Base-by-base conservation (phyloP, 2,329 filamentous ascomycete genomes). In the Sphaerulina populicola region DNA sequence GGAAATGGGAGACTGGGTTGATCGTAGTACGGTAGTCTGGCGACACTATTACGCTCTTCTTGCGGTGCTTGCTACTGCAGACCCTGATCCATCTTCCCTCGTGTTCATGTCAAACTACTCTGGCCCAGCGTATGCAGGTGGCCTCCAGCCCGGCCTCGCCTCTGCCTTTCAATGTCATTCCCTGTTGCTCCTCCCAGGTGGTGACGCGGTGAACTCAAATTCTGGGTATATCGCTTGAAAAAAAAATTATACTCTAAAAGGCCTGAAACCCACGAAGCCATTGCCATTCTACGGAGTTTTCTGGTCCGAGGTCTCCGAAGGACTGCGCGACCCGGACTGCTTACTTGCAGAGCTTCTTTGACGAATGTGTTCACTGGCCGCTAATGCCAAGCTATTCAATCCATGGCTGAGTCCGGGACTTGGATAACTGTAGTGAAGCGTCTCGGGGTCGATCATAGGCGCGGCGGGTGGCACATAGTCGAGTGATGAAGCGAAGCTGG, bases 391-490 rank as follows among this genome's bases (percentile, higher is more conserved):
- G 43, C 64, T 68, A 57, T 69, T 66, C n/a, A 69, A 59, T 7
- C 66, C 66, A 36, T 68, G 67, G 29, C 65, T 67, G 10, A 68
- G 53, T 18, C 66, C 66, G 18, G 66, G 66, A n/a, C 65, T 68
- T 21, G 66, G 66, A 44, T 69, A 69, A 39, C 62, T 64, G 55
- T 64, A 66, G 54, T 66, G 65, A 8, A 67, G 57, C 6, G 61
- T 60, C 37, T 66, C 62, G 5, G 62, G 64, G 47, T 68, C 66
- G 12, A 64, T 49, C 53, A 63, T 63, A 4, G 61, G 47, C 21
- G 60, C 58, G 15, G 54, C 52, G 6, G 66, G 61, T 15, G 65
- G 60, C 9, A 66, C 57, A 47, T 63, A 69, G 39, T 68, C 66
- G 27, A 68, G 57, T 7, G 62, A 64, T 46, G 56, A 64, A n/a